A percentile compares a stretch with the other conserved stretches of the same genome.
phyloP scores from a whole-genome alignment of 2,329 filamentous ascomycete species.

The Penicillium brevicompactum region DNA sequence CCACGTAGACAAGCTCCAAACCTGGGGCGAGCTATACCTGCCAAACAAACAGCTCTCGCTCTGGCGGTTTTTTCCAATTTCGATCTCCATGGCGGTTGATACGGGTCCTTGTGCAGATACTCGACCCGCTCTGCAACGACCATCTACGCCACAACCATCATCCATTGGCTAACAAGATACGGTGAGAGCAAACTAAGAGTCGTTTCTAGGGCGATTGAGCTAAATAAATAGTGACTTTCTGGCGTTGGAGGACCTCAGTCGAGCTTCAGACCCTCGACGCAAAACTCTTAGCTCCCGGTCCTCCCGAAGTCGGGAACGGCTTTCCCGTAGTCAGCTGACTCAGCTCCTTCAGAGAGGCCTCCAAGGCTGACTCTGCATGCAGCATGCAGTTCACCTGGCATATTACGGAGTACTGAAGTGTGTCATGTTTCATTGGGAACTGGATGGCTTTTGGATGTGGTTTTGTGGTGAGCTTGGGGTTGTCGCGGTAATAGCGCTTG shows the following conservation, averaged over 20 bases:
- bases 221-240: not conserved
- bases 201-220: not conserved
- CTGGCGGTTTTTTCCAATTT: not conserved
- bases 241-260: not conserved
- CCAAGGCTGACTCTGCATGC: not conserved
- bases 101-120: conserved; percentile 5
- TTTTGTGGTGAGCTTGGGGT: not conserved
- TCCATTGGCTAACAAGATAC: conserved; percentile 15
- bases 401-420: not conserved
- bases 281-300: conserved; percentile 26
- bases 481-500: not conserved
- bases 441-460: not conserved
- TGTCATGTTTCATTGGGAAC: not conserved
- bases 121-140: conserved; percentile 10
- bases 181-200: not conserved
- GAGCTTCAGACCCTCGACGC: conserved; percentile 12
- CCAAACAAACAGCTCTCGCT: conserved; percentile 2
- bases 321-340: conserved; percentile 24
- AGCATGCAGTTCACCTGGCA: not conserved
- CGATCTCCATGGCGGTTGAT: not conserved
- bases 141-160: conserved; percentile 6
- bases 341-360: conserved; percentile 4
- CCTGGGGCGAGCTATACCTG: not conserved
- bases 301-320: conserved; percentile 18
- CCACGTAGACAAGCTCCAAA: conserved; percentile 7